Base-by-base conservation (phyloP, 169 alveolate genomes). In the Babesia sp. region DNA sequence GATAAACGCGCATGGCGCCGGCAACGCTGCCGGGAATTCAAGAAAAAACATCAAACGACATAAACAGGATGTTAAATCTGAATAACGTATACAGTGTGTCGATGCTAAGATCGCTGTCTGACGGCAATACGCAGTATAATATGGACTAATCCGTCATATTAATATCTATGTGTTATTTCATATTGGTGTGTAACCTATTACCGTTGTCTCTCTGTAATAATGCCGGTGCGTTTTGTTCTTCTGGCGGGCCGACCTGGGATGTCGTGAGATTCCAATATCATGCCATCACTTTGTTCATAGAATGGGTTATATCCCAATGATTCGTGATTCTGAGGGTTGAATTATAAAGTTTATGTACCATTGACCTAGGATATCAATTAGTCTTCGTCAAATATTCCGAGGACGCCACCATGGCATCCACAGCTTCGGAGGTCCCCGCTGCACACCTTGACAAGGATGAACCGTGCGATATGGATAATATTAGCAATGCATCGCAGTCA, bases 1-100 rank as follows among this genome's bases (percentile, higher is more conserved):
- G 89, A 64, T 72, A 18, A 76, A 76, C 69, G 26, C 71, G 36
- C 71, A 34, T 8, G 89, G 89, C 2, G 84, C 89, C 22, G 84
- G 89, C 14, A 60, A 53, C 36, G 59, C 84, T 18, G 72, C 89
- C 12, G 77, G 78, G 22, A 72, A 58, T 18, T 57, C 67, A 37
- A 36, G 83, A 28, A 60, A 56, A 16, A 81, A 72, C 55, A 54
- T 81, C 31, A 81, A 81, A 44, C 55, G 84, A 50, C 53, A 48
- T 48, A 50, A 42, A 12, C 71, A 26, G 18, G 85, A 76, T 3
- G 44, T 24, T 28, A 46, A 61, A 61, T 42, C 4, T 18, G 51
- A 31, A 18, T 57, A 9, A 57, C 44, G 14, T 16, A 24, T 26
- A 31, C 50, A 3, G 51, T 37, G 68, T 57, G 48, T 29, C 9